Evolutionary conservation across 192 early-diverging fungal genomes (phyloP), one percentile per base, ranked within the genome.

Genomic region (Glomus cerebriforme): DNA sequence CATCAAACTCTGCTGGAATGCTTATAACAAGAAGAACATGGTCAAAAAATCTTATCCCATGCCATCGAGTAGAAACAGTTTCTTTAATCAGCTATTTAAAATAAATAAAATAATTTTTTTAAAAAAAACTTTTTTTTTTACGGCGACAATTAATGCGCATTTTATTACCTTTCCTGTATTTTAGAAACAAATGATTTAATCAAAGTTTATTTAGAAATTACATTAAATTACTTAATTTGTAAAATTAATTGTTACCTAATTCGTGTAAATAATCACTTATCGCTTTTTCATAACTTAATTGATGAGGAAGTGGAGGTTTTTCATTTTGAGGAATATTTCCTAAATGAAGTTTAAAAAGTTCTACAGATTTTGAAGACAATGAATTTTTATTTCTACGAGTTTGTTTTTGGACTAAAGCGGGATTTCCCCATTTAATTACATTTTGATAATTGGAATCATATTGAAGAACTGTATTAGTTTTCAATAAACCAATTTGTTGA

Each of bases 1-100:
- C 87, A 22, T 83, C 82, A 82, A 85, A 88, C 82, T 87, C 87
- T n/a, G 87, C 87, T 6, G 87, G 87, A 15, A 88, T 85, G 1
- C 86, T 88, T 15, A 88, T 29, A n/a, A 73, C 47, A 1, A 59
- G 19, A 43, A 73, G 24, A 26, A 73, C 54, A 9, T 73, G n/a
- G 22, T 73, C 54, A 32, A 59, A 32, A 27, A 73, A 73, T 17
- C 29, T 35, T 32, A 73, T 7, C 1, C 47, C 47, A 31, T 43
- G 19, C 72, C 72, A 73, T 9, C 72, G 45, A 31, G 29, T 24
- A 15, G 17, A 9, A 9, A 73, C 17, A 31, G 72, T 73, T 73
- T 49, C 43, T 22, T 73, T 73, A 27, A 73, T 73, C 24, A 59
- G 7, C 72, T 73, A 17, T 73, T 73, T 35, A 54, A 34, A 58